phyloP scores from a whole-genome alignment of 805 yeast genomes.

The Saturnispora saitoi region DNA sequence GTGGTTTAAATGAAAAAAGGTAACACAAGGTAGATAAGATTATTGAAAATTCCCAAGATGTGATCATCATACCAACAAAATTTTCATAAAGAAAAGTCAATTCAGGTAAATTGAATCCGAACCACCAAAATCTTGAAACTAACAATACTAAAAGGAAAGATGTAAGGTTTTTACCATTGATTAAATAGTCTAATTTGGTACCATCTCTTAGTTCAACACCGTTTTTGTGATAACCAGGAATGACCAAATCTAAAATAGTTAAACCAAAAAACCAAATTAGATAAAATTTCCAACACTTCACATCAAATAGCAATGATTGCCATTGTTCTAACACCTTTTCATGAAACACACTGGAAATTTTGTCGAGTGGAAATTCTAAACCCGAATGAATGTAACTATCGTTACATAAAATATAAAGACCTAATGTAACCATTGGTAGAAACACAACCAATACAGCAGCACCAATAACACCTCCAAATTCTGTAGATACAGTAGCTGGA shows the following conservation, averaged over 20 bases:
- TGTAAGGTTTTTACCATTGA: constrained; percentile 66
- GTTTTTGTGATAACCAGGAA: constrained; percentile 66
- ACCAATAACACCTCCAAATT: constrained; percentile 75
- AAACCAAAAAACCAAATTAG: constrained; percentile 63
- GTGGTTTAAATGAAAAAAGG: constrained; percentile 56
- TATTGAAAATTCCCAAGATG: constrained; percentile 57
- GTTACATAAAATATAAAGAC: constrained; percentile 55
- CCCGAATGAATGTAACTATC: constrained; percentile 48
- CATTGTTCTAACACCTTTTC: constrained; percentile 16
- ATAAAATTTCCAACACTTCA: constrained; percentile 54
- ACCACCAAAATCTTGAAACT: constrained; percentile 41
- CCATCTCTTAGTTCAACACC: constrained; percentile 79
- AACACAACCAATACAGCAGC: constrained; percentile 57
- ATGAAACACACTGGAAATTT: constrained; percentile 22
- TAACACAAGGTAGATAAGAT: constrained; percentile 59
- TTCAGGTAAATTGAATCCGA: constrained; percentile 53
- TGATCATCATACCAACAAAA: constrained; percentile 53
- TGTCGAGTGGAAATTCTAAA: constrained; percentile 32
- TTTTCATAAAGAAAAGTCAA: constrained; percentile 66
- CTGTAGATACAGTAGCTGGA: constrained; percentile 62
- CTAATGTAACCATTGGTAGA: constrained; percentile 54
- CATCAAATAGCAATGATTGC: constrained; percentile 32
- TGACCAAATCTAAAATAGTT: constrained; percentile 50
- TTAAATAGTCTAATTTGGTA: constrained; percentile 56
- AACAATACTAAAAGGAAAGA: constrained; percentile 32